Evolutionary conservation across 1,284 basidiomycete genomes (phyloP).

Genomic region (Cerrena zonata): DNA sequence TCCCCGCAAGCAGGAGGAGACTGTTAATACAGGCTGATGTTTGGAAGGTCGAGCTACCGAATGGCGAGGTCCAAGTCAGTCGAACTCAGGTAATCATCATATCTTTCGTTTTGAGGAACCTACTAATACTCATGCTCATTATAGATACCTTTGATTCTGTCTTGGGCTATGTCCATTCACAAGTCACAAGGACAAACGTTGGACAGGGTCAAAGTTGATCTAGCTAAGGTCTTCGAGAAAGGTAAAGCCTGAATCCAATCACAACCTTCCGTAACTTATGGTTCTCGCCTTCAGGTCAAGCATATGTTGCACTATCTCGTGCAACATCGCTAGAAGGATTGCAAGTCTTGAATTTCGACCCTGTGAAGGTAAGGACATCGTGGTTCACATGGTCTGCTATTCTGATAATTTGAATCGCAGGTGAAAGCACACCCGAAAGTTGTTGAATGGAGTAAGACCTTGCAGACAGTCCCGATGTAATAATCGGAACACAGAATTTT

Average conservation of each 20-base stretch:
- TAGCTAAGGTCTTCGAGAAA: constrained; percentile 83
- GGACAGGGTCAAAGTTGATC: constrained; percentile 79
- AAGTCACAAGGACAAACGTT: constrained; percentile 90
- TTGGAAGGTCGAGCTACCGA: constrained; percentile 83
- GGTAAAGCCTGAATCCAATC: constrained; percentile 44
- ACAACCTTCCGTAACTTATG: constrained; percentile 13
- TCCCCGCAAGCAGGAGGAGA: constrained; percentile 29
- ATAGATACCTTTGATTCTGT: constrained; percentile 76
- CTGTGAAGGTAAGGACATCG: constrained; percentile 52
- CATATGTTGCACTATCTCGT: constrained; percentile 89
- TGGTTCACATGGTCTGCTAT: neutral
- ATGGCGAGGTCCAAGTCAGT: constrained; percentile 72
- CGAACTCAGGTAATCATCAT: constrained; percentile 56
- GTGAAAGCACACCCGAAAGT: constrained; percentile 36
- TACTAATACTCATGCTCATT: neutral
- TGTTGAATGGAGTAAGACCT: constrained; percentile 32
- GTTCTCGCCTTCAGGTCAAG: constrained; percentile 35
- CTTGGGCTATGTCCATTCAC: constrained; percentile 93
- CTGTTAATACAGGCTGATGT: constrained; percentile 55
- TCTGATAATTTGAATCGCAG: constrained; percentile 15
- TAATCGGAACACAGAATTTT: too few relatives aligned
- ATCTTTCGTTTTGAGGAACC: neutral
- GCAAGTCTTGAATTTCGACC: constrained; percentile 78
- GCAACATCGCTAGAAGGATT: constrained; percentile 81
- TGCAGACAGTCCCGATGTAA: constrained; percentile 23